A percentile compares a stretch with the other conserved stretches of the same genome.
phyloP scores from a whole-genome alignment of 148 eudicot genomes.

The Heliosperma pusillum region DNA sequence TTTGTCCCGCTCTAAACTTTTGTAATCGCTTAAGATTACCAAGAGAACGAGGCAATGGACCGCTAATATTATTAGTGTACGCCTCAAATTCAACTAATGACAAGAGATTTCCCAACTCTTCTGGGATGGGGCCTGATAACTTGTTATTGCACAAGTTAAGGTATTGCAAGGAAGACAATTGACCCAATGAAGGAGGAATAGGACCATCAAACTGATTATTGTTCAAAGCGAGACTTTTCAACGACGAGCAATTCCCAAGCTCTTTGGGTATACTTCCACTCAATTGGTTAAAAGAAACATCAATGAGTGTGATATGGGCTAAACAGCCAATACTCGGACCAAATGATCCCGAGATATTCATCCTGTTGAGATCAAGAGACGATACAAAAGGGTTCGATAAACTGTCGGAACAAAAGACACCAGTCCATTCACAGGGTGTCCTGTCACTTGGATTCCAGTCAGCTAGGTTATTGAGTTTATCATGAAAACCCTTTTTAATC shows the following conservation, averaged over 20 bases:
- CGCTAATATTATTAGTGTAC: constrained; percentile 63
- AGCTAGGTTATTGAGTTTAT: constrained; percentile 40
- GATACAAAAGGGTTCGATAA: constrained; percentile 37
- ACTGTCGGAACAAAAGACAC: constrained; percentile 59
- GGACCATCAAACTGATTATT: constrained; percentile 59
- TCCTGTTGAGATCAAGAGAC: constrained; percentile 51
- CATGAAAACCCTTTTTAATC: constrained; percentile 51
- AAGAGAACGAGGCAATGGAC: constrained; percentile 63
- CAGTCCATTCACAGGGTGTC: constrained; percentile 84
- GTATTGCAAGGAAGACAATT: constrained; percentile 42
- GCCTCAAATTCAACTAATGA: constrained; percentile 61
- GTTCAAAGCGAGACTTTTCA: constrained; percentile 52
- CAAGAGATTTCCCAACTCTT: constrained; percentile 71
- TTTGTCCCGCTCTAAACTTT: constrained; percentile 82
- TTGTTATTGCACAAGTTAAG: constrained; percentile 85
- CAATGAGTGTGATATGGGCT: constrained; percentile 38
- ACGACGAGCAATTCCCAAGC: constrained; percentile 55
- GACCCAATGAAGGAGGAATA: constrained; percentile 70
- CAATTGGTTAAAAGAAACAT: constrained; percentile 56
- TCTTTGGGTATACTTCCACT: constrained; percentile 57
- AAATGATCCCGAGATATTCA: constrained; percentile 74
- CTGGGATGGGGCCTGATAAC: constrained; percentile 69
- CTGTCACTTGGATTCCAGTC: constrained; percentile 59
- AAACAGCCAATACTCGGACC: constrained; percentile 66
- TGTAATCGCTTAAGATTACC: constrained; percentile 58